phyloP scores from a whole-genome alignment of 805 yeast species.

The Candida oleophila region DNA sequence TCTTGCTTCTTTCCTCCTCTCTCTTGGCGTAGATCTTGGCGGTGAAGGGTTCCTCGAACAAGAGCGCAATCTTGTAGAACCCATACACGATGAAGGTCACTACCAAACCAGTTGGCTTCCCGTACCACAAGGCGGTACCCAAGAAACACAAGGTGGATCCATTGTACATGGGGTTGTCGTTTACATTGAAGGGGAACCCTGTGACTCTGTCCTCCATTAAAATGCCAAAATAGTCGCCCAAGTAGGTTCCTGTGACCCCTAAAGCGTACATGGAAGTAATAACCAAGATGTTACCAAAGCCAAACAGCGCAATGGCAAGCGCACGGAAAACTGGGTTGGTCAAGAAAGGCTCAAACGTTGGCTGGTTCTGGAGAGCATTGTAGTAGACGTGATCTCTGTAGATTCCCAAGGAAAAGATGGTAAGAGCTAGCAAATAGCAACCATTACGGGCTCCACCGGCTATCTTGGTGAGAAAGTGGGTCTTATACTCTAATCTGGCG shows the following conservation, averaged over 20 bases:
- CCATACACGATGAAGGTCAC: constrained; percentile 70
- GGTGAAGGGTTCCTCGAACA: constrained; percentile 95
- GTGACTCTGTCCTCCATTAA: constrained; percentile 88
- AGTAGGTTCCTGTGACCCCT: constrained; percentile 94
- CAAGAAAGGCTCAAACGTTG: constrained; percentile 55
- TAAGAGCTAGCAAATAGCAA: constrained; percentile 78
- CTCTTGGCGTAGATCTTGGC: constrained; percentile 75
- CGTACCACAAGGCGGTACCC: constrained; percentile 86
- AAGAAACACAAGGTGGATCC: constrained; percentile 88
- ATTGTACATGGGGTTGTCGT: constrained; percentile 94
- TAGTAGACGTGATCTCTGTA: constrained; percentile 76
- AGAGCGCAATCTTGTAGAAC: constrained; percentile 81
- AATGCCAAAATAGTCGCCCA: constrained; percentile 97
- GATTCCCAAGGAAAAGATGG: constrained; percentile 85
- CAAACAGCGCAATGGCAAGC: constrained; percentile 58
- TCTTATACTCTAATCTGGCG: constrained; percentile 82
- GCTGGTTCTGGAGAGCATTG: constrained; percentile 69
- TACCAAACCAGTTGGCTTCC: constrained; percentile 84
- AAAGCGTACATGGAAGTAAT: constrained; percentile 84
- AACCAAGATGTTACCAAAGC: constrained; percentile 77
- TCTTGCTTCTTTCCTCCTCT: constrained; percentile 2
- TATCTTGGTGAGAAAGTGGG: constrained; percentile 71
- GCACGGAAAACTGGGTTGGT: constrained; percentile 36
- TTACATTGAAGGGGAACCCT: constrained; percentile 88
- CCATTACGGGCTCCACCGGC: constrained; percentile 70